Evolutionary conservation across 164 flowering plant genomes (phyloP).

Genomic region (Chloranthus sessilifolius): DNA sequence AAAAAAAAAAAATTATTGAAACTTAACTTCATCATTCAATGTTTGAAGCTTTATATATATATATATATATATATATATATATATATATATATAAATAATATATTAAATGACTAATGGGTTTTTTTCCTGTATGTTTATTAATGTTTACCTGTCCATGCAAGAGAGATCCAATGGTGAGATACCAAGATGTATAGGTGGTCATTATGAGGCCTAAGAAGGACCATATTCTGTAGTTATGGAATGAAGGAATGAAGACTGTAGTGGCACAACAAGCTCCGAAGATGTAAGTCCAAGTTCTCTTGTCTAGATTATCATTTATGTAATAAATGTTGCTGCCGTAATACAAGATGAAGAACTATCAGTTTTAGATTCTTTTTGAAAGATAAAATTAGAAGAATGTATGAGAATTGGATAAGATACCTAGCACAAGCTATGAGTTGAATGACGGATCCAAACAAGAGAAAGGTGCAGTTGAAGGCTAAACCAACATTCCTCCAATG

Average conservation of each 20-base stretch:
- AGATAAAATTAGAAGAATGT: not conserved
- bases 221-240: slow-evolving; percentile 98
- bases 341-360: not conserved
- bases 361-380: not conserved
- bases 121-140: not conserved
- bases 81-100: not conserved
- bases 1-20: no score
- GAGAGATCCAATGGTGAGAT: slow-evolving; percentile 86
- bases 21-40: no score
- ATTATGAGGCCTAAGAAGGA: slow-evolving; percentile 86
- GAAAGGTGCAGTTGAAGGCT: slow-evolving; percentile 98
- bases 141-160: slow-evolving; percentile 82
- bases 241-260: slow-evolving; percentile 97
- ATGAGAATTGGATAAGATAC: slow-evolving; percentile 27
- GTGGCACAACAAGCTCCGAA: slow-evolving; percentile 99
- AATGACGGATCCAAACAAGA: slow-evolving; percentile 98
- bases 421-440: slow-evolving; percentile 99
- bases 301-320: slow-evolving; percentile 96
- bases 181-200: slow-evolving; percentile 99
- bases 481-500: slow-evolving; percentile 98
- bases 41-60: no score
- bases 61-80: not conserved
- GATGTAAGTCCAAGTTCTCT: slow-evolving; percentile 99
- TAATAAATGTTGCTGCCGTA: slow-evolving; percentile 91
- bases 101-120: not conserved